phyloP scores from a whole-genome alignment of 306 rosid genomes.

The Sicyos edulis region DNA sequence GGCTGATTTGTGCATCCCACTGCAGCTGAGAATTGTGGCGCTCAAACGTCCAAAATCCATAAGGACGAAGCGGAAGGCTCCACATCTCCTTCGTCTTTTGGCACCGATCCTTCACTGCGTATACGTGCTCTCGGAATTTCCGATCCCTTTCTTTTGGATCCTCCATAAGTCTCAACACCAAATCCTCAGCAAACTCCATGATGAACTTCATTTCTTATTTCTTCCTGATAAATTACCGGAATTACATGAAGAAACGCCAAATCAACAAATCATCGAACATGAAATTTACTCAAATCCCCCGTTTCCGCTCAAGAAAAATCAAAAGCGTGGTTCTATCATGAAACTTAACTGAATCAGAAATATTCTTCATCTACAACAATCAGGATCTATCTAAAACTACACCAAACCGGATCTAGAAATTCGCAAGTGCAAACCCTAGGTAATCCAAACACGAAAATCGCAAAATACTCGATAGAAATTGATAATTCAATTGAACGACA shows the following conservation, averaged over 20 bases:
- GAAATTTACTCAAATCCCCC: neutral
- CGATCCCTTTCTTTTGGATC: constrained; percentile 90
- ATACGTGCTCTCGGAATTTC: constrained; percentile 64
- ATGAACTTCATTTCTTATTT: constrained; percentile 56
- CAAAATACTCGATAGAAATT: neutral
- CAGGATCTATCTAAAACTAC: neutral
- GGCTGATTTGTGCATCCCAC: constrained; percentile 93
- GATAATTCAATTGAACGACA: neutral
- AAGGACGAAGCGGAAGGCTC: constrained; percentile 73
- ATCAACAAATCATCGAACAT: neutral
- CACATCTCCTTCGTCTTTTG: constrained; percentile 87
- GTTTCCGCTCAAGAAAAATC: neutral
- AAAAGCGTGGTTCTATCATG: neutral
- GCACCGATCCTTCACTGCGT: constrained; percentile 50
- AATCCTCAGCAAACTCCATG: constrained; percentile 88
- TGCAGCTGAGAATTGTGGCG: constrained; percentile 86
- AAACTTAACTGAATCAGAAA: neutral
- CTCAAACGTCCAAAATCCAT: constrained; percentile 94
- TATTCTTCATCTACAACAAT: neutral
- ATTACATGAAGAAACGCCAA: neutral
- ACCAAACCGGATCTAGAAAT: neutral
- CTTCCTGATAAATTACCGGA: constrained; percentile 5
- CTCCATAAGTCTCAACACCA: constrained; percentile 78
- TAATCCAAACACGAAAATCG: neutral
- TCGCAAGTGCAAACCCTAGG: neutral